phyloP scores from a whole-genome alignment of 768 basidiomycete species.

The Cyathus striatus region DNA sequence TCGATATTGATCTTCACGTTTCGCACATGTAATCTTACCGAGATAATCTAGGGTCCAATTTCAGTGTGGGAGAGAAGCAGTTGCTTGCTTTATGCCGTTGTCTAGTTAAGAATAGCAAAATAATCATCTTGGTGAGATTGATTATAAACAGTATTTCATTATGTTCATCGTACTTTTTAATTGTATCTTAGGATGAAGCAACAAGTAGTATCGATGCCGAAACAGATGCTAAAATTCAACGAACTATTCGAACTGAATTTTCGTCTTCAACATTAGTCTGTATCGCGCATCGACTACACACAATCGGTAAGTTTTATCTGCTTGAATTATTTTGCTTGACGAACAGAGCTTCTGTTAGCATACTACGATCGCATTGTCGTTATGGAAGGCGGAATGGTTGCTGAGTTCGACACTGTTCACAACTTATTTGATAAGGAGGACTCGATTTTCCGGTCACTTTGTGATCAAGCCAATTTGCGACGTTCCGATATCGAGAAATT shows the following conservation, averaged over 20 bases:
- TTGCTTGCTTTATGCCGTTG: conserved; percentile 58
- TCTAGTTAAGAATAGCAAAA: conserved; percentile 53
- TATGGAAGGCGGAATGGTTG: conserved; percentile 64
- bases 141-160: too few relatives aligned
- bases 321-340: background rate
- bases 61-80: conserved; percentile 66
- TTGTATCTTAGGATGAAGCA: conserved; percentile 48
- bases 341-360: conserved; percentile 22
- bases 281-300: conserved; percentile 57
- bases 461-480: conserved; percentile 58
- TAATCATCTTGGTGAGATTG: conserved; percentile 51
- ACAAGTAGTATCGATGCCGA: conserved; percentile 59
- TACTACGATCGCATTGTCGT: conserved; percentile 70
- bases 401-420: conserved; percentile 72
- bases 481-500: conserved; percentile 59
- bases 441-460: conserved; percentile 68
- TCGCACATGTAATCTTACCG: too few relatives aligned
- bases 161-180: conserved; percentile 1
- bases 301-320: conserved; percentile 34
- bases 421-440: conserved; percentile 54
- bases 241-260: conserved; percentile 61
- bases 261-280: conserved; percentile 46
- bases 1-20: too few relatives aligned
- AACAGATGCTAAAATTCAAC: conserved; percentile 59
- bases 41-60: too few relatives aligned